Evolutionary conservation across 1,284 basidiomycete genomes (phyloP).

Genomic region (Entoloma clypeatum): DNA sequence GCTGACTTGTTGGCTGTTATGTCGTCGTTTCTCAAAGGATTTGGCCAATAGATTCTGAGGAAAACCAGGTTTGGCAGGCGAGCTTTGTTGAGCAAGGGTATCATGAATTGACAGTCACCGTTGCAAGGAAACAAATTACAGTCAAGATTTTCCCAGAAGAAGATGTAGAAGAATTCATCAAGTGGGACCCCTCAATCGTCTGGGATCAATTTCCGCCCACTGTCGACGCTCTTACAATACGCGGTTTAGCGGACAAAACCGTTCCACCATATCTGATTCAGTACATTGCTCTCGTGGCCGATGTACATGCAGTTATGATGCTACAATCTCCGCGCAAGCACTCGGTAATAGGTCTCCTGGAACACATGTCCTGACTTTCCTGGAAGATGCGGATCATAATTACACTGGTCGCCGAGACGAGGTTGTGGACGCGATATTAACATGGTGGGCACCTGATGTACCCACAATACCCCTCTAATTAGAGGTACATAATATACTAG

Average conservation of each 20-base stretch:
- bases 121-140: conserved; percentile 55
- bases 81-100: conserved; percentile 52
- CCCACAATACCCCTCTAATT: conserved; percentile 41
- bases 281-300: conserved; percentile 3
- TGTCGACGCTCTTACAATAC: conserved; percentile 63
- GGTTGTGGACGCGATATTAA: conserved; percentile 55
- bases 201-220: conserved; percentile 58
- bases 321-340: conserved; percentile 59
- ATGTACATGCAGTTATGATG: conserved; percentile 53
- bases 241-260: conserved; percentile 59
- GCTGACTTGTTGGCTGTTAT: background rate
- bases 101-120: conserved; percentile 53
- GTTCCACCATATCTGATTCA: conserved; percentile 60
- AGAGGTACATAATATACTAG: too few species aligned
- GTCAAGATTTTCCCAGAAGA: conserved; percentile 50
- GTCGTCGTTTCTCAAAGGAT: conserved; percentile 6
- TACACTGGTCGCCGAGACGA: conserved; percentile 62
- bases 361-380: conserved; percentile 60
- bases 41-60: conserved; percentile 32
- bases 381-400: conserved; percentile 74
- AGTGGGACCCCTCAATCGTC: conserved; percentile 60
- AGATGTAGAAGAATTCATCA: conserved; percentile 56
- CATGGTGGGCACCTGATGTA: conserved; percentile 52
- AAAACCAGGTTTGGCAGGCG: conserved; percentile 39
- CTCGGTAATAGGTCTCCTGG: conserved; percentile 56